phyloP scores from a whole-genome alignment of 345 rosid species.

The Linum trigynum region DNA sequence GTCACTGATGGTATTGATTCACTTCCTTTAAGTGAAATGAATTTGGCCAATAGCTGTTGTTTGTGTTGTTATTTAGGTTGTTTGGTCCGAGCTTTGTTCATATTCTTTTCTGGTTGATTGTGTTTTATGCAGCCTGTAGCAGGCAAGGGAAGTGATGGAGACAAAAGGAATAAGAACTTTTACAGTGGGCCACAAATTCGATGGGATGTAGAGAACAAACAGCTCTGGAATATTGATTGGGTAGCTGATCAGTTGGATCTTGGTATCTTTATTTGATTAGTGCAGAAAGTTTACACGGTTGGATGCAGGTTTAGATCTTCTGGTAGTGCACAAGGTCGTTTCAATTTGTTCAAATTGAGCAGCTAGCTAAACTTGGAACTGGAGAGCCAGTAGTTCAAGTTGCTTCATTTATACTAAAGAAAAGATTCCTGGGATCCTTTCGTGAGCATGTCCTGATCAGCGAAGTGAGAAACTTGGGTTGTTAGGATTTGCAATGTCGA shows the following conservation, averaged over 20 bases:
- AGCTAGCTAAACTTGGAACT: neutral
- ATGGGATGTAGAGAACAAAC: neutral
- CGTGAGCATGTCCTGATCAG: no score
- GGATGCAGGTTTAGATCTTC: conserved; percentile 17
- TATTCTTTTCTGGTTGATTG: conserved; percentile 1
- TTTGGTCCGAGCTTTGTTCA: neutral
- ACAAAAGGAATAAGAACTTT: neutral
- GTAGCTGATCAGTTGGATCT: conserved; percentile 19
- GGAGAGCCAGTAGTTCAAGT: neutral
- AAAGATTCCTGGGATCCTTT: neutral
- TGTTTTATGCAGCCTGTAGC: neutral
- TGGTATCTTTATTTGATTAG: neutral
- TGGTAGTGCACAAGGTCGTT: neutral
- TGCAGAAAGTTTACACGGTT: neutral
- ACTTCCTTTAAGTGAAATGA: neutral
- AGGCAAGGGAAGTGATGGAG: neutral
- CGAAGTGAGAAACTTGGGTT: no score
- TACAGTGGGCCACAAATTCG: neutral
- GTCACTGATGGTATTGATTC: conserved; percentile 11
- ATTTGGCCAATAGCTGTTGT: conserved; percentile 2
- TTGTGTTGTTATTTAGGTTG: neutral
- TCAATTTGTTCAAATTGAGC: neutral
- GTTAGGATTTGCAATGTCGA: conserved; percentile 41
- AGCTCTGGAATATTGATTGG: conserved; percentile 7
- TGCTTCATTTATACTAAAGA: neutral